phyloP scores from a whole-genome alignment of 2,329 filamentous ascomycete genomes.

The Penicillium sp. region DNA sequence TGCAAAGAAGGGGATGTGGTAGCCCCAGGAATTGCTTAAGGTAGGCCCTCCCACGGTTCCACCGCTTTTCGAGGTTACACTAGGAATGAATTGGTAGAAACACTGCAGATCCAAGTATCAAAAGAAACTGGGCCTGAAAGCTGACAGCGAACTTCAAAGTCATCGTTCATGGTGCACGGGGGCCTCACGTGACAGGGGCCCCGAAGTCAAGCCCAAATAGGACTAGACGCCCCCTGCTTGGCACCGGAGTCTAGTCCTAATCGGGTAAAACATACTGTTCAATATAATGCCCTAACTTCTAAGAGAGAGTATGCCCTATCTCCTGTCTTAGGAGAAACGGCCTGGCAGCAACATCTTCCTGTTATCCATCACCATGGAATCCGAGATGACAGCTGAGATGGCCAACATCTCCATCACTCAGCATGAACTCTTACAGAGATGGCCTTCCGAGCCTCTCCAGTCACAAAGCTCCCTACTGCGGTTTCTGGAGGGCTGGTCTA shows the following conservation, averaged over 20 bases:
- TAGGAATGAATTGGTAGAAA: neutral
- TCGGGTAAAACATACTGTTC: conserved; percentile 8
- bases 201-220: conserved; percentile 12
- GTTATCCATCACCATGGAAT: neutral
- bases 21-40: neutral
- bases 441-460: neutral
- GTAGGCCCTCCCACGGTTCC: conserved; percentile 1
- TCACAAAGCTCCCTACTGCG: neutral
- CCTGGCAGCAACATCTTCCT: neutral
- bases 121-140: neutral
- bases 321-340: neutral
- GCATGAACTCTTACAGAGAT: conserved; percentile 8
- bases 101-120: neutral
- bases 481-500: conserved; percentile 39
- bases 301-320: neutral
- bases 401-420: conserved; percentile 13
- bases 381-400: conserved; percentile 10
- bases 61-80: neutral
- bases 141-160: neutral
- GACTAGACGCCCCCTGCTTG: conserved; percentile 22
- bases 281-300: conserved; percentile 1
- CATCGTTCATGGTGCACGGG: neutral
- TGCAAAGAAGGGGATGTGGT: neutral
- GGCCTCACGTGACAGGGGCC: neutral
- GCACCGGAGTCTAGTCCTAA: conserved; percentile 26